Percentiles rank a stretch among this genome's conserved stretches.
Conservation (phyloP, 1,284 basidiomycete species). For the Microbotryum silenes-acaulis region DNA sequence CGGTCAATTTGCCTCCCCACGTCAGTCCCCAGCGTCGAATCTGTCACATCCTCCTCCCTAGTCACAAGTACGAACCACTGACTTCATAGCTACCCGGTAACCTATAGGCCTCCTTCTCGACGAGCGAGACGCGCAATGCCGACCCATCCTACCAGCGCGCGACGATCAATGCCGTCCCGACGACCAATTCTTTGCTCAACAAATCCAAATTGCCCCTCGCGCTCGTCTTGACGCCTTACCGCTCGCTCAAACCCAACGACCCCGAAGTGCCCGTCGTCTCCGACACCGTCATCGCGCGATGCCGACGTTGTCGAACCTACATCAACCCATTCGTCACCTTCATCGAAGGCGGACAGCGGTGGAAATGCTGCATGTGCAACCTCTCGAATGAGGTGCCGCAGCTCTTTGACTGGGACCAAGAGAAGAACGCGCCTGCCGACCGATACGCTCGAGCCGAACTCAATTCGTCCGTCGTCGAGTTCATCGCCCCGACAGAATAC, state of each 20-base stretch:
- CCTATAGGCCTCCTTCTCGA: constrained; percentile 59
- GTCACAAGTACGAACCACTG: not conserved
- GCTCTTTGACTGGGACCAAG: constrained; percentile 96
- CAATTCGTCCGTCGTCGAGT: constrained; percentile 89
- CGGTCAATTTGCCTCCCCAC: constrained; percentile 76
- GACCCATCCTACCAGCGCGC: constrained; percentile 87
- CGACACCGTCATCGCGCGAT: constrained; percentile 94
- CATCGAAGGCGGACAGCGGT: constrained; percentile 95
- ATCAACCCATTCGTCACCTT: constrained; percentile 99
- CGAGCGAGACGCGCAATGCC: constrained; percentile 71
- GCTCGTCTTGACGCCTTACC: constrained; percentile 84
- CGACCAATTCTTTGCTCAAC: constrained; percentile 77
- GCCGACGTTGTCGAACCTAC: constrained; percentile 92
- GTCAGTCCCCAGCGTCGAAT: constrained; percentile 38
- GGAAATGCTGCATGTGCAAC: constrained; percentile 99
- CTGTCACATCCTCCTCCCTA: constrained; percentile 19
- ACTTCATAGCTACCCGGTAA: not conserved
- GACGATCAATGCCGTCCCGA: constrained; percentile 88
- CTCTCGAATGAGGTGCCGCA: constrained; percentile 98
- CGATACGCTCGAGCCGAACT: constrained; percentile 89
- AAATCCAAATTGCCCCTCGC: constrained; percentile 93
- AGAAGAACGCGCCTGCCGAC: constrained; percentile 87
- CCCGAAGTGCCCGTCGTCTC: constrained; percentile 69
- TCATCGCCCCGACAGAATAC: constrained; percentile 96
- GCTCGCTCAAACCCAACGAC: constrained; percentile 55